Conservation (phyloP, 257 asterid genomes). For the Rhazya stricta region DNA sequence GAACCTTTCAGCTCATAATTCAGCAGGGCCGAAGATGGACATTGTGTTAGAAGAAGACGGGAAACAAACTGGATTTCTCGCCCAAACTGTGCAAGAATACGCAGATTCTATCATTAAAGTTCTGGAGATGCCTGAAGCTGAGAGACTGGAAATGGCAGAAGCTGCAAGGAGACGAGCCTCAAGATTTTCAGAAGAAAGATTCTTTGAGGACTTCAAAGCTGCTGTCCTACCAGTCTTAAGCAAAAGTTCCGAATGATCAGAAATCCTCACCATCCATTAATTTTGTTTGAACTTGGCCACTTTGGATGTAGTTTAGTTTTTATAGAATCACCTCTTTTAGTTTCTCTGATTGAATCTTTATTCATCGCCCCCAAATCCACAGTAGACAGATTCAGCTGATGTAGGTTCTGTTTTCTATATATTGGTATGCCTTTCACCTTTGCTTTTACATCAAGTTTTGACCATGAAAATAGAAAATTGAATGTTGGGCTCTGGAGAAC, state of each 20-base stretch:
- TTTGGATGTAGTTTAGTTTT: too few species aligned
- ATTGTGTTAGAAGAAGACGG: conserved; percentile 78
- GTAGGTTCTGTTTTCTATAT: too few species aligned
- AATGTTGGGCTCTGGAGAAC: too few species aligned
- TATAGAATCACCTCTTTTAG: too few species aligned
- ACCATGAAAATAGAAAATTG: too few species aligned
- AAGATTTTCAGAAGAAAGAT: conserved; percentile 70
- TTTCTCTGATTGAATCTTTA: too few species aligned
- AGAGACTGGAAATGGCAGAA: conserved; percentile 67
- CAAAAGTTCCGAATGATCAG: conserved; percentile 19
- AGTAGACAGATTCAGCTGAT: too few species aligned
- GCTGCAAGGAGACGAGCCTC: conserved; percentile 83
- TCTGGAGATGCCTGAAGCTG: conserved; percentile 50
- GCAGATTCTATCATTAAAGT: conserved; percentile 63
- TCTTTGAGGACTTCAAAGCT: conserved; percentile 71
- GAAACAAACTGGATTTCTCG: conserved; percentile 92
- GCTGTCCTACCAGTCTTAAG: conserved; percentile 49
- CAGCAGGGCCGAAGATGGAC: conserved; percentile 97
- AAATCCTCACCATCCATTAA: background rate
- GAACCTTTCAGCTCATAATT: conserved; percentile 64
- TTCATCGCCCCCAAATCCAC: too few species aligned
- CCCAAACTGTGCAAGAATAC: conserved; percentile 60
- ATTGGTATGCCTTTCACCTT: too few species aligned
- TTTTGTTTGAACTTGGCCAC: background rate
- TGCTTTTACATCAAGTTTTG: too few species aligned